Evolutionary conservation across 352 stramenopile species (phyloP), one percentile per base, ranked within the genome.

Genomic region (Pythium grandisporangium): DNA sequence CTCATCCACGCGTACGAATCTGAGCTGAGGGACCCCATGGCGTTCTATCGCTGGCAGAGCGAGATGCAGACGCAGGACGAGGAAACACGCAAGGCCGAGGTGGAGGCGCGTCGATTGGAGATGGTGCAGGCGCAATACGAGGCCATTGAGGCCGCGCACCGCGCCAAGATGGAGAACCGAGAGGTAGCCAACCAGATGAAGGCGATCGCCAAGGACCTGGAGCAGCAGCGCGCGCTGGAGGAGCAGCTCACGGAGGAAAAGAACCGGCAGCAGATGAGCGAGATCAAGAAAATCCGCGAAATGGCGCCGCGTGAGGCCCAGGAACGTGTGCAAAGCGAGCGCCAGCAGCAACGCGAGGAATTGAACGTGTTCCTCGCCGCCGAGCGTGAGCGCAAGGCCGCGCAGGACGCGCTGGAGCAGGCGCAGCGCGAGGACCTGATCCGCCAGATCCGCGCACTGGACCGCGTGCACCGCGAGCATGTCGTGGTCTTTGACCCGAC

Each of bases 401-500:
- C 53, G 2, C 41, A 88, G 39, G 74, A 87, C 34, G 70, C 72
- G 2, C 43, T 83, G 13, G 75, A 91, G 20, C 73, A 83, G 42
- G 66, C 70, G 3, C 62, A 84, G 27, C 76, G 80, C 0, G 80
- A 94, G 55, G 72, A 93, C 42, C 54, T 89, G 27, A 96, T 96
- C 39, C 70, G 82, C 5, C 77, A 91, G 37, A 88, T 96, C 33
- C 76, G 77, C 5, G 81, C 81, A 17, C 40, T 94, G 2, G 78
- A 94, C 25, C 62, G 70, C 6, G 74, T 94, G 3, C 87, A 89
- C 33, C 69, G 69, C 8, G 66, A 88, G 43, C 60, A 91, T 47
- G 82, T 95, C 0, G 66, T 69, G 0, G 68, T 94, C 16, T 97
- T 97, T 45, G 86, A 97, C 49, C 87, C 88, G 0, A 95, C 89